A percentile compares a stretch with the other conserved stretches of the same genome.
Evolutionary conservation across 2,329 filamentous ascomycete genomes (phyloP).

Genomic region (Scytalidium lignicola): DNA sequence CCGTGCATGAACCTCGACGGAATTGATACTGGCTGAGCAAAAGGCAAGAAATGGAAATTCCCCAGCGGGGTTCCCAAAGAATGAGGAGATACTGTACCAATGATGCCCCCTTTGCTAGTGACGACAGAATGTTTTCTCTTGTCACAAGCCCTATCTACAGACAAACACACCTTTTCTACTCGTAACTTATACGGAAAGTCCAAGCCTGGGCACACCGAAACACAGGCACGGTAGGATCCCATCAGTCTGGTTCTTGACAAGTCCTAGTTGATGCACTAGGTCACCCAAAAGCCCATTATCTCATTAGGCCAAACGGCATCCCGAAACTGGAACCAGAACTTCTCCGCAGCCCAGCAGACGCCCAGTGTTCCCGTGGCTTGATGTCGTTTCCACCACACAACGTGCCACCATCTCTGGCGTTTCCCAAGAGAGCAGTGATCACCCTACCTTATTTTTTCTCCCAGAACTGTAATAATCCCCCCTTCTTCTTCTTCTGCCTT

Average conservation of each 20-base stretch:
- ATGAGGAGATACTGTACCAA: too few relatives aligned
- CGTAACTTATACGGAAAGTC: too few relatives aligned
- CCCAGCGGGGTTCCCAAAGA: not conserved
- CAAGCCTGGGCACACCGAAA: not conserved
- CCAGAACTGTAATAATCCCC: too few relatives aligned
- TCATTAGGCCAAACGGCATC: not conserved
- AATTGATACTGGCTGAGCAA: not conserved
- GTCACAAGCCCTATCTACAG: too few relatives aligned
- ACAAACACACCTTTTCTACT: too few relatives aligned
- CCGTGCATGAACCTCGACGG: not conserved
- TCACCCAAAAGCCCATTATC: not conserved
- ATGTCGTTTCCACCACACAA: not conserved
- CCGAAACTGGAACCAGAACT: not conserved
- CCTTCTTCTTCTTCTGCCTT: too few relatives aligned
- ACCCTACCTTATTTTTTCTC: constrained; percentile 17
- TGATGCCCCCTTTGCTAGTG: too few relatives aligned
- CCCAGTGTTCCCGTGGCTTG: not conserved
- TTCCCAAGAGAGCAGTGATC: constrained; percentile 13
- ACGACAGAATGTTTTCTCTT: too few relatives aligned
- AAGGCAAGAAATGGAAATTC: not conserved
- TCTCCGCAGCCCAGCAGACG: not conserved
- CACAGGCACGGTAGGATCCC: not conserved
- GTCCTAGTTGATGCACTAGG: not conserved
- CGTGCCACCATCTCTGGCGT: constrained; percentile 1
- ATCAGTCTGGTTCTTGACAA: not conserved